Evolutionary conservation across 2,329 filamentous ascomycete species (phyloP).

Genomic region (Colletotrichum plurivorum): DNA sequence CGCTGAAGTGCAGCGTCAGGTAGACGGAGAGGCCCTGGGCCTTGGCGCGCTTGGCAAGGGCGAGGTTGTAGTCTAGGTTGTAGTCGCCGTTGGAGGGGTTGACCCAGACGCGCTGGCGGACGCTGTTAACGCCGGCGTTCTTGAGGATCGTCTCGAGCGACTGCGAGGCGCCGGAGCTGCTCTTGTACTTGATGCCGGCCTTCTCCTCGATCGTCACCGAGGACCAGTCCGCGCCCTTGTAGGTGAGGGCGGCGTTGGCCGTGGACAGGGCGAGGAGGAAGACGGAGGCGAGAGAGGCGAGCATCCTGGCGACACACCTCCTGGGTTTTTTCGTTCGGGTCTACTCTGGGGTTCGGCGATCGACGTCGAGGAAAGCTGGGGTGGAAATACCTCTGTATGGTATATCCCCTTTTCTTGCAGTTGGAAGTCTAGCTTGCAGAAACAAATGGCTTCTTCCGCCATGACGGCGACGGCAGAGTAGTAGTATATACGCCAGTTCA

Average conservation of each 20-base stretch:
- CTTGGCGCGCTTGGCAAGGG: conserved; percentile 75
- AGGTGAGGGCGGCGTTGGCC: conserved; percentile 65
- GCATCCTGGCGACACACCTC: conserved; percentile 30
- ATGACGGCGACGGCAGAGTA: background rate
- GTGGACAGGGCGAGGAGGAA: conserved; percentile 39
- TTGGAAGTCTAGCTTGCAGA: conserved; percentile 11
- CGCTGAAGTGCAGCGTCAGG: conserved; percentile 76
- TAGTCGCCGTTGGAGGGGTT: conserved; percentile 76
- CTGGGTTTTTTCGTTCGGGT: background rate
- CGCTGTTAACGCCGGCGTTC: conserved; percentile 75
- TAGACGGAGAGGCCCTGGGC: conserved; percentile 73
- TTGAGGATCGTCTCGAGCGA: conserved; percentile 75
- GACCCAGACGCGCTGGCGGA: conserved; percentile 81
- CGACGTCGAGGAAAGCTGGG: background rate
- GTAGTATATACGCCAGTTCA: conserved; percentile 3
- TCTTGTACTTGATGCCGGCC: conserved; percentile 73
- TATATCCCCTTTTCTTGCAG: background rate
- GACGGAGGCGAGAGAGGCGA: conserved; percentile 31
- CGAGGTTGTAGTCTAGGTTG: conserved; percentile 78
- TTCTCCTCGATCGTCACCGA: conserved; percentile 75
- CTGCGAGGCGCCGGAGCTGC: conserved; percentile 63
- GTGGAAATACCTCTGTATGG: background rate
- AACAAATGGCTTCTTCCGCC: background rate
- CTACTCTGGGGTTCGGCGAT: background rate
- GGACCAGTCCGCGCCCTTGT: conserved; percentile 80